These are phyloP conservation scores for Raffaelea arxii DNA, from an alignment of 2,329 filamentous ascomycete genomes.

Conservation along the genomic window DNA sequence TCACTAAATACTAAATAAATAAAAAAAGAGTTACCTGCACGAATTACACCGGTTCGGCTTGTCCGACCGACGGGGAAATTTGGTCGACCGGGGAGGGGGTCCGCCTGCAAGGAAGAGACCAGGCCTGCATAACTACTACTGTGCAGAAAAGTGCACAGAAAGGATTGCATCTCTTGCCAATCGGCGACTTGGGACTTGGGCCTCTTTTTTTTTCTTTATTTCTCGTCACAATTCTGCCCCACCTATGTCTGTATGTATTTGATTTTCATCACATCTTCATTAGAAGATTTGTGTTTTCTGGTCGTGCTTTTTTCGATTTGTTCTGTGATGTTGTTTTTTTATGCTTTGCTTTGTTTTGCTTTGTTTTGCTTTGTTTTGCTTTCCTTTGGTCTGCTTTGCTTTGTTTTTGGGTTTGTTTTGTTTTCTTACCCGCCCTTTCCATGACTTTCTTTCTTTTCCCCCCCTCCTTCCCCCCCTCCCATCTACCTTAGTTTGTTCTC, in stretches of 20 bases:
- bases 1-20: no score
- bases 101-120: no score
- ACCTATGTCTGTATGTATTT: neutral
- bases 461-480: neutral
- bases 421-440: neutral
- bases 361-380: neutral
- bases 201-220: neutral
- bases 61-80: no score
- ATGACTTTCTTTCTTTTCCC: neutral
- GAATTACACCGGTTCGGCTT: no score
- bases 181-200: neutral
- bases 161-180: neutral
- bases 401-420: neutral
- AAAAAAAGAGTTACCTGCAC: no score
- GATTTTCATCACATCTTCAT: neutral
- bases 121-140: no score
- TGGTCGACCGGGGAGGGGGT: no score
- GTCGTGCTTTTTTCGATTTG: neutral
- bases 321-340: neutral
- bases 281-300: neutral
- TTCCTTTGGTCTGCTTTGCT: neutral
- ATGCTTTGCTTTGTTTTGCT: neutral
- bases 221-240: neutral
- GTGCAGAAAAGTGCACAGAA: no score
- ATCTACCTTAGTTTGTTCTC: neutral